Percentiles rank a stretch among this genome's conserved stretches.
Conservation (phyloP, 2,329 filamentous ascomycete species). For the Scolecobasidium constrictum region DNA sequence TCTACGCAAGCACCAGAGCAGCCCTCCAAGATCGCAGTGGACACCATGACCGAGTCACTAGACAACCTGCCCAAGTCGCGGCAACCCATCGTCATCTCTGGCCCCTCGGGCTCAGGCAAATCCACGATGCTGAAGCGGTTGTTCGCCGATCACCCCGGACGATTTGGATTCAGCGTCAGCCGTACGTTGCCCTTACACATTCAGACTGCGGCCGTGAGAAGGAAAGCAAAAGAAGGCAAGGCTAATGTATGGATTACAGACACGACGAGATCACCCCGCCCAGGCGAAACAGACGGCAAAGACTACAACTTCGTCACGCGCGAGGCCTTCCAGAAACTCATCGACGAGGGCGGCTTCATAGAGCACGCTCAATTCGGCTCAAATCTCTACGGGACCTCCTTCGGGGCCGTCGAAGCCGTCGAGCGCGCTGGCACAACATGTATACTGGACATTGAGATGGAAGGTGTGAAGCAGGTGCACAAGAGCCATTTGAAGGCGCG, state of each 20-base stretch:
- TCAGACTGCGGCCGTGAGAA: too few species aligned
- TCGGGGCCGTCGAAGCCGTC: slow-evolving; percentile 67
- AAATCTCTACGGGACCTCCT: slow-evolving; percentile 80
- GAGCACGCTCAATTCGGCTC: slow-evolving; percentile 79
- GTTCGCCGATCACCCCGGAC: slow-evolving; percentile 53
- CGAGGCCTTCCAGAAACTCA: slow-evolving; percentile 56
- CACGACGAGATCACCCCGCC: slow-evolving; percentile 69
- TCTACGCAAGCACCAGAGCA: too few species aligned
- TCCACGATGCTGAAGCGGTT: slow-evolving; percentile 67
- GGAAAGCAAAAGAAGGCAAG: neutral
- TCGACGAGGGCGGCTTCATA: slow-evolving; percentile 63
- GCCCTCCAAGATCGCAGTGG: too few species aligned
- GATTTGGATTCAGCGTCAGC: slow-evolving; percentile 50
- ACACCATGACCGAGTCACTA: neutral
- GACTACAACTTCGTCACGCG: slow-evolving; percentile 72
- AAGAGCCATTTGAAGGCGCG: slow-evolving; percentile 50
- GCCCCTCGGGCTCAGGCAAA: slow-evolving; percentile 72
- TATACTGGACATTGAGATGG: slow-evolving; percentile 94
- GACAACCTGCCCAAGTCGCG: slow-evolving; percentile 21
- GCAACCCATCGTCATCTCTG: slow-evolving; percentile 62
- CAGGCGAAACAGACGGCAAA: slow-evolving; percentile 62
- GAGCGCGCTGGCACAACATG: slow-evolving; percentile 61
- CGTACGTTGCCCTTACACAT: slow-evolving; percentile 16
- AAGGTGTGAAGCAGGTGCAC: slow-evolving; percentile 92
- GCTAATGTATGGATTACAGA: slow-evolving; percentile 43